Evolutionary conservation across 768 basidiomycete genomes (phyloP), one percentile per base, ranked within the genome.

Genomic region (Boletus reticuloceps): DNA sequence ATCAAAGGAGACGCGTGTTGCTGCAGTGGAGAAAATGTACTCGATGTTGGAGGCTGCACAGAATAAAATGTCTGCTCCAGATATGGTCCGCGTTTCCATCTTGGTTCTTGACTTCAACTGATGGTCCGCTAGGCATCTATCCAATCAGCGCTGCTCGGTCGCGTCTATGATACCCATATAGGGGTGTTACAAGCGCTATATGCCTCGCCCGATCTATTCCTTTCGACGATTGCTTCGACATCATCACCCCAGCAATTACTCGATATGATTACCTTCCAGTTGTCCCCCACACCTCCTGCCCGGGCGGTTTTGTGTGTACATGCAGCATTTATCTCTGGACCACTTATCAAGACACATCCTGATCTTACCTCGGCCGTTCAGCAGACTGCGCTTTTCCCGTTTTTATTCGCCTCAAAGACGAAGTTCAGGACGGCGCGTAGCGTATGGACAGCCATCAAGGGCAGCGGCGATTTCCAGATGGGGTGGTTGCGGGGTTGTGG

Each of bases 391-490:
- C 69, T 95, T 51, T 89, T 92, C 65, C 88, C 92, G 0, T 82
- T 83, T 64, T 72, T 95, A 42, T 68, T 95, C 16, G 86, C 82
- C 61, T 86, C 89, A 8, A 91, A 88, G 64, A 71, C 86, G 4
- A 79, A 85, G 48, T 80, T 86, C 56, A 85, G 83, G 64, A 87
- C 82, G 1, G 78, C 83, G 0, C 77, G 81, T 20, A 66, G 78
- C n/a, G 82, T 85, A 0, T 95, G 93, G 93, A 84, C 85, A 51
- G 69, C 80, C n/a, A 65, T 94, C 53, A 68, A 64, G n/a, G 77
- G 76, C 13, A 47, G 66, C 47, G 59, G 58, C n/a, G 59, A 69
- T 53, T 60, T 56, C 50, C 68, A 64, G 44, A 65, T 42, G 6
- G 71, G 69, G 57, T 76, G 86, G 73, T 65, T 90, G 17, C 71